Base-by-base conservation (phyloP, 495 filamentous ascomycete species). In the Amphirosellinia nigrospora region DNA sequence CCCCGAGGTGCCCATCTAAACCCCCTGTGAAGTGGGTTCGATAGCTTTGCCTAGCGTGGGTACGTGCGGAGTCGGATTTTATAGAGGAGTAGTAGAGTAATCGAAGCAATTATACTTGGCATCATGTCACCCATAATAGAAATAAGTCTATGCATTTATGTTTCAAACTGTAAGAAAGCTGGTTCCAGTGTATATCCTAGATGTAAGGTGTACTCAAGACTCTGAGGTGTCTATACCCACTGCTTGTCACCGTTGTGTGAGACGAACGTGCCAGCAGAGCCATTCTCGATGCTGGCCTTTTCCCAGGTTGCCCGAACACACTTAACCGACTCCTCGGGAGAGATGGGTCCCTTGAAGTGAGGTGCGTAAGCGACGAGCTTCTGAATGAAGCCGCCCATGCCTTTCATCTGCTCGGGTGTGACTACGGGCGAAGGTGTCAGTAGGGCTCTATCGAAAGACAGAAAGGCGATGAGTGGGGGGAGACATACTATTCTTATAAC, bases 241-340 rank as follows among this genome's bases (percentile, higher is more conserved):
- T 82, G 79, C 75, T 86, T 85, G 66, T 82, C 86, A 8, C 86
- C 86, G 63, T 76, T 70, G 38, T 89, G 88, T 4, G 86, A 88
- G 0, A 89, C 38, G 71, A 86, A 87, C 0, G 79, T 68, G 9
- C 88, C 88, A 8, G 79, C 85, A 69, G 83, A 43, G 3, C 85
- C 85, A 45, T 76, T 75, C 62, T 85, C 82, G 8, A 89, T 76
- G 39, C 78, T 86, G 16, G 83, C 76, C 3, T 78, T 85, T 19
- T 87, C 76, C 48, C 79, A 75, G 6, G 84, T 77, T 0, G 77
- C 74, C 58, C 75, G 63, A 0, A 87, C 69, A 52, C 58, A 50
- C 11, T 61, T 74, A 7, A 89, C 77, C 1, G 86, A 79, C 34
- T 83, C 80, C 13, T 84, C 78, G 0, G 83, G 75, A 2, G 79